Conservation (phyloP, 805 yeast genomes). For the Phaffomyces antillensis region DNA sequence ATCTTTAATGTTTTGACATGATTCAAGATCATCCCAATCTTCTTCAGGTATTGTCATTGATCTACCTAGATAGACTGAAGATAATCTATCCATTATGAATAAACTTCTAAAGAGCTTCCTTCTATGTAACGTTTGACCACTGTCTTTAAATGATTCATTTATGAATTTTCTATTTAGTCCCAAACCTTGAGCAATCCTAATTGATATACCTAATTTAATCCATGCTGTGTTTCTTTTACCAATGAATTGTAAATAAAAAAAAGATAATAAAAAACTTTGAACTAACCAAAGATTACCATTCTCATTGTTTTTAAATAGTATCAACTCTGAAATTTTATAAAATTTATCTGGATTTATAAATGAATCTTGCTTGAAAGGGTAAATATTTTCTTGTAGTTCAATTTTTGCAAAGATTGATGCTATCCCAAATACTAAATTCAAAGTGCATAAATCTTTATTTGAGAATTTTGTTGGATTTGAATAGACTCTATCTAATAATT, state of each 20-base stretch:
- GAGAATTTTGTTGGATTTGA: constrained; percentile 23
- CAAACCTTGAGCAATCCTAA: constrained; percentile 35
- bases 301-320: constrained; percentile 28
- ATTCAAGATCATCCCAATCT: constrained; percentile 33
- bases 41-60: constrained; percentile 29
- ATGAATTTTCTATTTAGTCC: constrained; percentile 34
- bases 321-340: constrained; percentile 29
- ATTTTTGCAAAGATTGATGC: constrained; percentile 33
- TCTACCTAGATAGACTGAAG: constrained; percentile 31
- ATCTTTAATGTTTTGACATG: constrained; percentile 15
- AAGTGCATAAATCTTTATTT: constrained; percentile 25
- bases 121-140: constrained; percentile 23
- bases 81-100: constrained; percentile 29
- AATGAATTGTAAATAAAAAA: constrained; percentile 33
- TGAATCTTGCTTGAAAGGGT: constrained; percentile 17
- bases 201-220: constrained; percentile 35
- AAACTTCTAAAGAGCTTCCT: constrained; percentile 30
- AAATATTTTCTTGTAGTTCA: constrained; percentile 21
- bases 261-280: constrained; percentile 32
- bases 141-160: constrained; percentile 30
- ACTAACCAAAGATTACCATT: constrained; percentile 37
- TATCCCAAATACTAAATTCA: constrained; percentile 34
- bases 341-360: constrained; percentile 26
- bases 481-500: constrained; percentile 26
- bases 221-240: constrained; percentile 36